Evolutionary conservation across 2,329 filamentous ascomycete species (phyloP), one percentile per base, ranked within the genome.

Genomic region (Rhynchosporium agropyri): DNA sequence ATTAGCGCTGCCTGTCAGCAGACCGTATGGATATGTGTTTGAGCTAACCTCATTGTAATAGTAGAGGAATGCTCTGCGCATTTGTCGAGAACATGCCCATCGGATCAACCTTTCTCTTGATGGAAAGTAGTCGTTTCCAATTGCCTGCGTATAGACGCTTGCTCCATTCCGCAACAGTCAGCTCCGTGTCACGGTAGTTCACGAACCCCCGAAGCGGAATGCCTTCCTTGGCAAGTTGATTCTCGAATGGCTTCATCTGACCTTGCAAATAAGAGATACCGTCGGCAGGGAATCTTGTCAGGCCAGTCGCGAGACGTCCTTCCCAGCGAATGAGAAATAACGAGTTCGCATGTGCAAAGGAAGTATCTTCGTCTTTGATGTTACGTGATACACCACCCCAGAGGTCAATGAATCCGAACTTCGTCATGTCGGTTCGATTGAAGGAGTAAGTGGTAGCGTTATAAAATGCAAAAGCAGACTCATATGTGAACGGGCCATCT

Each of bases 351-450:
- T 61, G 42, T 6, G 59, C 59, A 15, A 61, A 46, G 3, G 26
- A 42, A 1, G 50, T 43, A 9, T 55, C 59, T 6, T 4, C 26
- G 26, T 61, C 59, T 26, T 48, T 55, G 8, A 61, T 2, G n/a
- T 56, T 20, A 4, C 59, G 38, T 5, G 42, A 49, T 1, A 56
- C 50, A 4, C 59, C 59, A 8, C 50, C 59, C 59, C 59, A 61
- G 29, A 61, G 59, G 20, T 61, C 59, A 33, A 61, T 61, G 51
- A 61, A 61, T 2, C 59, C 59, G 33, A 61, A 61, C 28, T 61
- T 61, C 9, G 59, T 61, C 50, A 61, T 46, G 43, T 61, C 59
- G 10, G 50, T 61, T 8, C 59, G 50, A 26, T 61, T 61, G 51
- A 61, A 61, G 6, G 59, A 9, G 10, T 31, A 12, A 0, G 59